Conservation (phyloP, 768 basidiomycete genomes). For the Mycena maculata region DNA sequence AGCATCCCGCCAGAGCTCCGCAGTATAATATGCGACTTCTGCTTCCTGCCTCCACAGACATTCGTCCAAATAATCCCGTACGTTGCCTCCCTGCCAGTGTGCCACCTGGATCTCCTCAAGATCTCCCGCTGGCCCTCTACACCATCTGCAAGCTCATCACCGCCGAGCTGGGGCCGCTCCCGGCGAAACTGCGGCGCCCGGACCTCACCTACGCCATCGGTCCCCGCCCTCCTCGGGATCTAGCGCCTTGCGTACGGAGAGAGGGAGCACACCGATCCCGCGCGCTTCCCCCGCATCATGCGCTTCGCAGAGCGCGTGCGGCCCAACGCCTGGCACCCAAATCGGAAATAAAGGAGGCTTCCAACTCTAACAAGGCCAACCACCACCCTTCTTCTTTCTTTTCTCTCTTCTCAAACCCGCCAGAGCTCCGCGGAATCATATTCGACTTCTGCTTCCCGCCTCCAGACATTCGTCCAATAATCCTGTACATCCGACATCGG, state of each 20-base stretch:
- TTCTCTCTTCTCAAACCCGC: not conserved
- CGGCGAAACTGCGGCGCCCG: slow-evolving; percentile 19
- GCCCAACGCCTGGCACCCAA: too few relatives aligned
- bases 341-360: too few relatives aligned
- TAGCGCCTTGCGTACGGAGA: slow-evolving; percentile 14
- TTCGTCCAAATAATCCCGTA: slow-evolving; percentile 20
- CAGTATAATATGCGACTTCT: slow-evolving; percentile 1
- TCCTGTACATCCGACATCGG: slow-evolving; percentile 18
- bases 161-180: slow-evolving; percentile 20
- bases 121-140: slow-evolving; percentile 20
- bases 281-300: slow-evolving; percentile 22
- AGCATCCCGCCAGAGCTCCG: not conserved
- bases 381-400: too few relatives aligned
- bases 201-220: slow-evolving; percentile 27
- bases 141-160: slow-evolving; percentile 15
- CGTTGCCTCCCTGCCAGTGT: slow-evolving; percentile 4
- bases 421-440: slow-evolving; percentile 5
- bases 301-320: slow-evolving; percentile 27
- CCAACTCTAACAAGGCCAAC: too few relatives aligned
- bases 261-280: slow-evolving; percentile 6
- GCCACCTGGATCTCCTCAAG: slow-evolving; percentile 26
- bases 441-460: slow-evolving; percentile 14
- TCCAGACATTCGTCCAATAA: slow-evolving; percentile 6
- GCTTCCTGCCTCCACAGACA: slow-evolving; percentile 4
- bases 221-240: not conserved